Evolutionary conservation across 371 early-diverging fungal species (phyloP).

Genomic region (Paraphysoderma sedebokerense): DNA sequence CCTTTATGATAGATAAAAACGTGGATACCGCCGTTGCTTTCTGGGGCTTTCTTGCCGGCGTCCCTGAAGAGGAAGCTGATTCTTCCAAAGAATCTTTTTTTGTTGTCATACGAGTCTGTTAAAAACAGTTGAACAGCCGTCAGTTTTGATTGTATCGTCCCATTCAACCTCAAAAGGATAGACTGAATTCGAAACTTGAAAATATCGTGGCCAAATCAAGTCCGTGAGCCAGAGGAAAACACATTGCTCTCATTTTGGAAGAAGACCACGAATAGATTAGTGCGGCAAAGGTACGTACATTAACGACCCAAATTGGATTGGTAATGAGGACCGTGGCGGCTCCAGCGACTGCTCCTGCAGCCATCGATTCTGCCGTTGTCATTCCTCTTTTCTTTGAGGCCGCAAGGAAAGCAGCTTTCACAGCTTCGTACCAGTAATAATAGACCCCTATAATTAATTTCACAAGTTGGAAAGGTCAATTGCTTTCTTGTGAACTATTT

Average conservation of each 20-base stretch:
- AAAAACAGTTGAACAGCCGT: constrained; percentile 3
- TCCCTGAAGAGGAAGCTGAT: not conserved
- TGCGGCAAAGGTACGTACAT: constrained; percentile 27
- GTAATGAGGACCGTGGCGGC: constrained; percentile 70
- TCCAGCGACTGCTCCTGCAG: constrained; percentile 81
- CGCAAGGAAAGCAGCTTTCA: constrained; percentile 65
- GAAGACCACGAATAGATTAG: not conserved
- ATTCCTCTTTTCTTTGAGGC: constrained; percentile 38
- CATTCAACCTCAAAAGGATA: too few relatives aligned
- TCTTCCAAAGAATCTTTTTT: constrained; percentile 32
- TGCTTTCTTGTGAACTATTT: too few relatives aligned
- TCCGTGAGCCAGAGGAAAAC: not conserved
- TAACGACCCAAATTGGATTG: constrained; percentile 96
- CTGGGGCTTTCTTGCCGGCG: not conserved
- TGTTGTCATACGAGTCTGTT: constrained; percentile 45
- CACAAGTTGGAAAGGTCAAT: too few relatives aligned
- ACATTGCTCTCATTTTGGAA: too few relatives aligned
- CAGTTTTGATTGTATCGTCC: too few relatives aligned
- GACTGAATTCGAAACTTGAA: too few relatives aligned
- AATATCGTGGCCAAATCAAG: not conserved
- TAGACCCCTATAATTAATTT: not conserved
- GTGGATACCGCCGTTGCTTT: constrained; percentile 17
- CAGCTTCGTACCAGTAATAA: constrained; percentile 51
- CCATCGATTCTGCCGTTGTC: constrained; percentile 70
- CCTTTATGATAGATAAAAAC: constrained; percentile 49